phyloP scores from a whole-genome alignment of 2,329 filamentous ascomycete genomes.

The Diaporthe sp. region DNA sequence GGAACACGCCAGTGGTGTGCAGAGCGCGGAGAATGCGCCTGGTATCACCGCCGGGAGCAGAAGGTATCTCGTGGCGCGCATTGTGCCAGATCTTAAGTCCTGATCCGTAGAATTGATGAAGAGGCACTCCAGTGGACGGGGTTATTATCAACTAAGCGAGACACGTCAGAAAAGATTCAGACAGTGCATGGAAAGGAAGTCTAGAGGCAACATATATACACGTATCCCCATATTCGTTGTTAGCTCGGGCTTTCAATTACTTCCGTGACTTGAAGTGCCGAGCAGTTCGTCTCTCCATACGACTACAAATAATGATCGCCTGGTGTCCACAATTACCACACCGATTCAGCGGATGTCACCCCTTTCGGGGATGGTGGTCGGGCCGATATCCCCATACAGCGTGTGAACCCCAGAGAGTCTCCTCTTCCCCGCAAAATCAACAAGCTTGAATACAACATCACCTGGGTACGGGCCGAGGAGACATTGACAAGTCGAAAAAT shows the following conservation, averaged over 20 bases:
- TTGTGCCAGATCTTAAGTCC: neutral
- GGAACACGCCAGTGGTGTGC: conserved; percentile 2
- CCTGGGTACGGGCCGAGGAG: neutral
- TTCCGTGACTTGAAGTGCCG: conserved; percentile 3
- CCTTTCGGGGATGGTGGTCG: conserved; percentile 11
- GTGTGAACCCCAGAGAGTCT: neutral
- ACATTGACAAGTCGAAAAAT: conserved; percentile 8
- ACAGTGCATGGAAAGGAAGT: neutral
- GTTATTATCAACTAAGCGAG: neutral
- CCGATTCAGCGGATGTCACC: conserved; percentile 11
- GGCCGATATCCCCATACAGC: neutral
- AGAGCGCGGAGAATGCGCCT: conserved; percentile 8
- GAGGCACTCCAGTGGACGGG: neutral
- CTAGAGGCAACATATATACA: neutral
- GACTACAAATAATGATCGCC: conserved; percentile 16
- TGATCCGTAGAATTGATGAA: neutral
- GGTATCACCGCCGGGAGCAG: neutral
- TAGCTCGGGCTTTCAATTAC: neutral
- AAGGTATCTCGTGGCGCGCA: neutral
- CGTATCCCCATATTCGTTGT: neutral
- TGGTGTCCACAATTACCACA: neutral
- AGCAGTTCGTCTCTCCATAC: neutral
- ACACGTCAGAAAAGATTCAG: neutral
- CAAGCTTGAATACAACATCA: neutral
- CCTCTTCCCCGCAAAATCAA: conserved; percentile 18